Evolutionary conservation across 2,329 filamentous ascomycete genomes (phyloP).

Genomic region (Epichloe sibirici): DNA sequence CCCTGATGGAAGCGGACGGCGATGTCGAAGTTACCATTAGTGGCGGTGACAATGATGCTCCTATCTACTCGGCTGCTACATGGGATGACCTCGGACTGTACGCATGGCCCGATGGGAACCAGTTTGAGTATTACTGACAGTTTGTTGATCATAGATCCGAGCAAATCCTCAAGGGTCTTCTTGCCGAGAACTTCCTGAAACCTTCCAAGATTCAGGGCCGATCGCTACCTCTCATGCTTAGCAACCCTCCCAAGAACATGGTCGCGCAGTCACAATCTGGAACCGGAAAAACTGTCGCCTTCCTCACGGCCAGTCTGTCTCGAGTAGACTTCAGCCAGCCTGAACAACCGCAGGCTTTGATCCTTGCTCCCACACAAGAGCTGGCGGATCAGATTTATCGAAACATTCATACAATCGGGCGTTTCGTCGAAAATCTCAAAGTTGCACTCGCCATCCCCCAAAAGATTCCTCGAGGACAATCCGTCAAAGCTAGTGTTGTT

Average conservation of each 20-base stretch:
- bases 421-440: slow-evolving; percentile 63
- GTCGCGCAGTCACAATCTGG: slow-evolving; percentile 99
- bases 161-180: slow-evolving; percentile 63
- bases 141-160: slow-evolving; percentile 18
- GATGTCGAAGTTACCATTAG: slow-evolving; percentile 7
- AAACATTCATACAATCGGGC: slow-evolving; percentile 73
- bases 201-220: slow-evolving; percentile 97
- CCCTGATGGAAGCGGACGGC: slow-evolving; percentile 5
- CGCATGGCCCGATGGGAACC: not conserved
- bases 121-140: not conserved
- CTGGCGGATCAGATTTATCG: slow-evolving; percentile 87
- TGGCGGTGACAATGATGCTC: slow-evolving; percentile 3
- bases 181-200: slow-evolving; percentile 77
- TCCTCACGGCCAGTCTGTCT: slow-evolving; percentile 82
- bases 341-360: slow-evolving; percentile 68
- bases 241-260: slow-evolving; percentile 81
- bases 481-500: slow-evolving; percentile 65
- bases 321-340: slow-evolving; percentile 64
- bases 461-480: slow-evolving; percentile 53
- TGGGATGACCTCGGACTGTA: slow-evolving; percentile 8
- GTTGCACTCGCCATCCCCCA: slow-evolving; percentile 79
- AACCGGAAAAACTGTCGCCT: slow-evolving; percentile 95
- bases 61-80: slow-evolving; percentile 5
- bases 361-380: slow-evolving; percentile 86
- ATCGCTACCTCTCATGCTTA: slow-evolving; percentile 78